phyloP scores from a whole-genome alignment of 2,329 filamentous ascomycete species.

The Teratosphaeria viscida region DNA sequence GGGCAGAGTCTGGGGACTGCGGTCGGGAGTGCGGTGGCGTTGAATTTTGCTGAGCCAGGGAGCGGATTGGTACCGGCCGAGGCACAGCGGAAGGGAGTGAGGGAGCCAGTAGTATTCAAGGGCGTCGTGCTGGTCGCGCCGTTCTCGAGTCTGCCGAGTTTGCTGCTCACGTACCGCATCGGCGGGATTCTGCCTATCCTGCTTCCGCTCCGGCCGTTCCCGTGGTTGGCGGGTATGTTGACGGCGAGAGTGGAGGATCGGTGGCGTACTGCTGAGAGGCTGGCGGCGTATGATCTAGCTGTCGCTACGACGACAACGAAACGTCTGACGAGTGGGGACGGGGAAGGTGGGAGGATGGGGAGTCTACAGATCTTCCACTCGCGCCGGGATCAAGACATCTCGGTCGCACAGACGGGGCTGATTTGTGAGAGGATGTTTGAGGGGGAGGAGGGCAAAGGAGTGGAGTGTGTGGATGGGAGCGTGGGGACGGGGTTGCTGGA shows the following conservation, averaged over 20 bases:
- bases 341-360: conserved; percentile 7
- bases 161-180: conserved; percentile 69
- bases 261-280: conserved; percentile 63
- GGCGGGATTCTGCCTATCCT: conserved; percentile 70
- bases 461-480: conserved; percentile 20
- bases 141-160: conserved; percentile 62
- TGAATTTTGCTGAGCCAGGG: conserved; percentile 47
- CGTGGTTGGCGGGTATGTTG: conserved; percentile 52
- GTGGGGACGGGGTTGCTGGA: conserved; percentile 16
- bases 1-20: conserved; percentile 87
- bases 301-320: conserved; percentile 28
- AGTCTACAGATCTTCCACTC: conserved; percentile 68
- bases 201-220: conserved; percentile 60
- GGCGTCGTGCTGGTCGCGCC: conserved; percentile 69
- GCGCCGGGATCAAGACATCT: conserved; percentile 71
- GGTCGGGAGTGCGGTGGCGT: conserved; percentile 62
- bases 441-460: conserved; percentile 18
- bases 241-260: conserved; percentile 60
- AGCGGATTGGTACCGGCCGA: conserved; percentile 10
- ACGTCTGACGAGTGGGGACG: neutral
- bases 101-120: conserved; percentile 53
- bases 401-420: conserved; percentile 57
- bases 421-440: conserved; percentile 50
- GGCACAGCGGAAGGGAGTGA: neutral
- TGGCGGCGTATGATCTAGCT: conserved; percentile 52